Evolutionary conservation across 2,329 filamentous ascomycete species (phyloP).

Genomic region (Metarhizium guizhouense): DNA sequence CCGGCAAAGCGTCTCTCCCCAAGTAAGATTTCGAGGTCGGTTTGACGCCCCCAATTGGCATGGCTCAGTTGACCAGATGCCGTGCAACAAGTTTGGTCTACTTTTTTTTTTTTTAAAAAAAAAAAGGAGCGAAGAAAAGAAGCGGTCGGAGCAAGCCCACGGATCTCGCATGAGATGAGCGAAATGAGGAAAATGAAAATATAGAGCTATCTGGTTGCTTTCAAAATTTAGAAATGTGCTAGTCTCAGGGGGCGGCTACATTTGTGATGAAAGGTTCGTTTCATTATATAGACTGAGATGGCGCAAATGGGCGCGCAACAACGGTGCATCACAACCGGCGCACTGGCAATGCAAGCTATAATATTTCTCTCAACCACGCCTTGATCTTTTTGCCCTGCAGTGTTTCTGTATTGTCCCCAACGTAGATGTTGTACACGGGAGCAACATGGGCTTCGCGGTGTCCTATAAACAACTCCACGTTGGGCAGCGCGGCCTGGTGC

Average conservation of each 20-base stretch:
- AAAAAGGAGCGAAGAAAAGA: neutral
- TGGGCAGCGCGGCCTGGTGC: conserved; percentile 9
- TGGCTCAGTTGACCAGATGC: neutral
- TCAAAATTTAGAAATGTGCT: neutral
- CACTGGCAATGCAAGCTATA: conserved; percentile 3
- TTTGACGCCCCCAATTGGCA: neutral
- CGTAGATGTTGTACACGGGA: conserved; percentile 13
- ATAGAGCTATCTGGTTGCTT: neutral
- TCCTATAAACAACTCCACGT: conserved; percentile 12
- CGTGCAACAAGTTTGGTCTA: neutral
- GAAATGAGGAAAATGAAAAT: neutral
- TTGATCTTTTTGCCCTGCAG: conserved; percentile 14
- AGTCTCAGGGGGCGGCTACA: neutral
- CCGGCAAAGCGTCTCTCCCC: conserved; percentile 14
- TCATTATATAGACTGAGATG: neutral
- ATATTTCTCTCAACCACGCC: conserved; percentile 10
- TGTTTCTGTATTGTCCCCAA: conserved; percentile 11
- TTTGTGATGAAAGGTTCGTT: neutral
- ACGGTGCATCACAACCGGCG: neutral
- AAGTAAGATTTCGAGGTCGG: neutral
- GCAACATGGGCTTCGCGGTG: conserved; percentile 13
- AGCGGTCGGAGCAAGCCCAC: neutral
- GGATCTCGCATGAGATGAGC: neutral
- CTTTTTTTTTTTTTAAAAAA: neutral
- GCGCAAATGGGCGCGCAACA: neutral